Percentiles rank a stretch among this genome's conserved stretches.
Evolutionary conservation across 2,329 filamentous ascomycete genomes (phyloP).

Genomic region (Fusarium tanahbumbuense): DNA sequence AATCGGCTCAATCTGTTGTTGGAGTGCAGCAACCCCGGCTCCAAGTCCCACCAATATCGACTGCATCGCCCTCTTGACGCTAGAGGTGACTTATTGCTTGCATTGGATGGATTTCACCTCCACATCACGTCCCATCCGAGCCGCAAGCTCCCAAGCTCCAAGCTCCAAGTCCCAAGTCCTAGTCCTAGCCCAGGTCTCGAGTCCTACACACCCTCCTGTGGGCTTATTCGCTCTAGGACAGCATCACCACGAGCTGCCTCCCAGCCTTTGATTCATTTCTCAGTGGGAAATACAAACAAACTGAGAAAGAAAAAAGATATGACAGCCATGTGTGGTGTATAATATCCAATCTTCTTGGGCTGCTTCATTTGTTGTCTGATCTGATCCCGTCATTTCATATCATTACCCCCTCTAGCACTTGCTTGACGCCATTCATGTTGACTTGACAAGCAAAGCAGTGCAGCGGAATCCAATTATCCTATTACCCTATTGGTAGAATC

Average conservation of each 20-base stretch:
- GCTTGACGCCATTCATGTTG: neutral
- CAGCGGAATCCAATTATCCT: neutral
- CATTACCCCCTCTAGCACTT: slow-evolving; percentile 13
- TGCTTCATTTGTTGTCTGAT: slow-evolving; percentile 14
- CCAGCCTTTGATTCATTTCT: slow-evolving; percentile 23
- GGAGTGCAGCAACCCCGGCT: neutral
- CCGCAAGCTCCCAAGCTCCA: slow-evolving; percentile 42
- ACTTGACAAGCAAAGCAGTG: neutral
- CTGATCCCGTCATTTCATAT: slow-evolving; percentile 11
- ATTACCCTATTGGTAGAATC: neutral
- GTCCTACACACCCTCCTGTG: slow-evolving; percentile 48
- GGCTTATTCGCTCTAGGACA: slow-evolving; percentile 46
- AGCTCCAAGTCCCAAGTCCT: slow-evolving; percentile 33
- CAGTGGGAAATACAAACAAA: slow-evolving; percentile 39
- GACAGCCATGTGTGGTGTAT: slow-evolving; percentile 43
- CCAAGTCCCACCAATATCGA: slow-evolving; percentile 1
- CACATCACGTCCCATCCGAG: slow-evolving; percentile 24
- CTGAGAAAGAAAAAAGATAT: slow-evolving; percentile 9
- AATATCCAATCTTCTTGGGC: slow-evolving; percentile 17
- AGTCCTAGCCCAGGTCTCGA: slow-evolving; percentile 47
- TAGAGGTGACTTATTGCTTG: slow-evolving; percentile 6
- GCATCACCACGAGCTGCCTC: slow-evolving; percentile 46
- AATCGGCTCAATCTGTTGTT: neutral
- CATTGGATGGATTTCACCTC: slow-evolving; percentile 22
- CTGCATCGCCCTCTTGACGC: neutral